Evolutionary conservation across 2,329 filamentous ascomycete genomes (phyloP), one percentile per base, ranked within the genome.

Genomic region (Pseudohalonectria lignicola): DNA sequence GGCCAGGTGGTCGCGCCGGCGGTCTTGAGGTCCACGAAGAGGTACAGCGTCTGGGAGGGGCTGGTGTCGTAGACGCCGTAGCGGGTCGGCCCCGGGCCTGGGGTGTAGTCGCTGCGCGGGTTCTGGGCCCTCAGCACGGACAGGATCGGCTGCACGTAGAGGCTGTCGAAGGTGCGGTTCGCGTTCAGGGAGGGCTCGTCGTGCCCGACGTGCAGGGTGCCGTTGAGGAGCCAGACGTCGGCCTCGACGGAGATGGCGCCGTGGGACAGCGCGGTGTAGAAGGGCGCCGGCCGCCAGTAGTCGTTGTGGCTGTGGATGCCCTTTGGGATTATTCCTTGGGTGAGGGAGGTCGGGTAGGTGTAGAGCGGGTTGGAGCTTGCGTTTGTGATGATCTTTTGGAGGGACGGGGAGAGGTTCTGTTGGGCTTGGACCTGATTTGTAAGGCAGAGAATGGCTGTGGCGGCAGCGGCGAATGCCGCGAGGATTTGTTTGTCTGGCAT

Each of bases 1-100:
- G 64, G 64, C 59, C 68, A 76, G 4, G 68, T 70, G 21, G 60
- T 54, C n/a, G 56, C 49, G 1, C 67, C 69, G 25, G 66, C 55
- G 1, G 67, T 74, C 57, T 86, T 86, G 51, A 85, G 57, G 53
- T 86, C 81, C 15, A 86, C 66, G 12, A 85, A 64, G 3, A 86
- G 62, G 15, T 74, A 65, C 0, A 82, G 55, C 0, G 71, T 65
- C 47, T 74, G 71, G 4, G 47, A 47, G 0, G 69, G 63, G 42
- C 66, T 56, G 8, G 57, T 57, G 44, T 69, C 61, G 47, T 71
- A 78, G n/a, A 84, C 57, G 7, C 79, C 79, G 44, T 62, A 43
- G 26, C 33, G 58, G 4, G 50, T 55, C 10, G 17, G 4, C 10
- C 19, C 31, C 19, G 18, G 15, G 5, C 54, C 60, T 38, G 62